Base-by-base conservation (phyloP, 768 basidiomycete genomes). In the Amanita pseudoporphyria region DNA sequence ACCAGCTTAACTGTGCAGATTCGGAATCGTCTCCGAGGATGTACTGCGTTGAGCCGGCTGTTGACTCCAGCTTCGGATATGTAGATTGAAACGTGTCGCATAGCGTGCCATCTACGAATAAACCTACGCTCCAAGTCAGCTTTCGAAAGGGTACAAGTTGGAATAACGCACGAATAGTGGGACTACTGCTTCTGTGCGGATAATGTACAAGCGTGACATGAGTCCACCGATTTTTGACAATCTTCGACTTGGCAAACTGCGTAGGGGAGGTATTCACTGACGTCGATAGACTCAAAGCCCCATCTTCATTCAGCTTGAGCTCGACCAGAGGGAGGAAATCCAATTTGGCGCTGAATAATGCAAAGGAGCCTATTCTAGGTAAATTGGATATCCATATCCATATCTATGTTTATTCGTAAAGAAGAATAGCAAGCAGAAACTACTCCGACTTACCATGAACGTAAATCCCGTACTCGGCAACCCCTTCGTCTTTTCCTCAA, bases 31-130 rank as follows among this genome's bases (percentile, higher is more conserved):
- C 79, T 16, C 87, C 88, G 26, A 90, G 59, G 3, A 64, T 60
- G 54, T 85, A 81, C 26, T 65, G 63, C 1, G 70, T 67, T 0
- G 59, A 48, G 41, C 68, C 65, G 0, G 69, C 52, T 18, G 59
- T 55, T 1, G 61, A 47, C 13, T 77, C 78, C 9, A 67, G 55
- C 48, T 69, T 78, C 0, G 88, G 86, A 62, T 87, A 89, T 10
- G 63, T 56, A 71, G 78, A 78, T 45, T 81, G 77, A 6, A 84
- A 51, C 0, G 78, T 70, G 55, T 88, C 85, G 14, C 67, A 72
- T 16, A 87, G 68, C 3, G 73, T 70, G 9, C 89, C 88, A 56
- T 92, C 87, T 9, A 89, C 53, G 56, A 86, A 91, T 0, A 91
- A 56, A 3, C 85, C 87, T 88, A 47, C n/a, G 43, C 39, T 28